Conservation (phyloP, 495 filamentous ascomycete species). For the Hypoxylon trugodes region DNA sequence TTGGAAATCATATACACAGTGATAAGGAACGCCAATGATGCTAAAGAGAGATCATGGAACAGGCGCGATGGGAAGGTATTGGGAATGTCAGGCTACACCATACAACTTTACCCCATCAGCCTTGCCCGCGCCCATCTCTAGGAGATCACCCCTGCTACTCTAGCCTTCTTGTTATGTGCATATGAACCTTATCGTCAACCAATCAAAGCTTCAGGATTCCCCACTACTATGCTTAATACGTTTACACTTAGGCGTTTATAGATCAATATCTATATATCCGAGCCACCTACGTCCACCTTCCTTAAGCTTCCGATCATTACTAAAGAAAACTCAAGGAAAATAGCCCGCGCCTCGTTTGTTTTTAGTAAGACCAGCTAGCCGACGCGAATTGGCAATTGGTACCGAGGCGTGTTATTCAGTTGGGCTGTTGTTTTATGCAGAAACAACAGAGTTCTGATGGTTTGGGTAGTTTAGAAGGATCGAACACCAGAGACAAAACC, state of each 20-base stretch:
- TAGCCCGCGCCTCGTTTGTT: slow-evolving; percentile 7
- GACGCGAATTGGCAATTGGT: neutral
- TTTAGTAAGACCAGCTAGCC: slow-evolving; percentile 22
- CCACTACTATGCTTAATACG: neutral
- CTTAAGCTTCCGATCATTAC: slow-evolving; percentile 17
- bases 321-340: slow-evolving; percentile 23
- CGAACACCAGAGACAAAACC: too few relatives aligned
- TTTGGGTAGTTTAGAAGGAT: too few relatives aligned
- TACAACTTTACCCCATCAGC: too few relatives aligned
- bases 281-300: slow-evolving; percentile 1
- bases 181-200: neutral
- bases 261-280: neutral
- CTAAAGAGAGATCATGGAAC: slow-evolving; percentile 15
- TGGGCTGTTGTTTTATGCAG: too few relatives aligned
- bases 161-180: slow-evolving; percentile 8
- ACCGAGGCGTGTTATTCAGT: neutral
- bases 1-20: slow-evolving; percentile 30
- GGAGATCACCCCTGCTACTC: slow-evolving; percentile 8
- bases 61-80: slow-evolving; percentile 30
- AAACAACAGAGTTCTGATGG: too few relatives aligned
- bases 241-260: neutral
- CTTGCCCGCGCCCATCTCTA: slow-evolving; percentile 30
- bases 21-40: slow-evolving; percentile 31
- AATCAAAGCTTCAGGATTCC: too few relatives aligned
- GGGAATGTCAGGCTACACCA: slow-evolving; percentile 42